A percentile compares a stretch with the other conserved stretches of the same genome.
Conservation (phyloP, 306 rosid genomes). For the Castanea sativa region DNA sequence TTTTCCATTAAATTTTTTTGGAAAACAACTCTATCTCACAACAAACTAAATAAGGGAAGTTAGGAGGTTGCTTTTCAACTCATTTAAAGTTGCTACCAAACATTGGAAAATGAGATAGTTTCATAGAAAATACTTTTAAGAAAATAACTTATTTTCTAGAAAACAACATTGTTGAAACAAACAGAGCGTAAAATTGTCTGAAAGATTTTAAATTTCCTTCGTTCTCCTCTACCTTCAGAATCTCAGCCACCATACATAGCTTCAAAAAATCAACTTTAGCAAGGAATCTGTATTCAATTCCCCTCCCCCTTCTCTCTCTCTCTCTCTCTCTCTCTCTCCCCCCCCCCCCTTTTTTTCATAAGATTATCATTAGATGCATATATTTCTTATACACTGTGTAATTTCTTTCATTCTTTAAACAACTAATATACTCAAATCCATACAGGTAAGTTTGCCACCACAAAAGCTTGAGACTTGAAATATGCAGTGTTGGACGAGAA, state of each 20-base stretch:
- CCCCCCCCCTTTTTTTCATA: too few species aligned
- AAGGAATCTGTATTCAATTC: background rate
- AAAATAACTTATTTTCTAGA: too few species aligned
- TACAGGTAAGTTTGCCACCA: background rate
- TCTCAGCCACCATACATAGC: background rate
- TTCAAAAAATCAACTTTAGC: background rate
- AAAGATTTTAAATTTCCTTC: background rate
- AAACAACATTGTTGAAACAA: too few species aligned
- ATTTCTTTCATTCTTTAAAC: background rate
- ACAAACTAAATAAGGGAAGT: too few species aligned
- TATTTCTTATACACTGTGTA: background rate
- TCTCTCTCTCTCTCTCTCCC: accelerated
- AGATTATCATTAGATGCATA: background rate
- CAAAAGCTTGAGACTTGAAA: background rate
- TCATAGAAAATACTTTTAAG: too few species aligned
- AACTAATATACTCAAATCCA: background rate
- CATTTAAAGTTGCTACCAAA: too few species aligned
- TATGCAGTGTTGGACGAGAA: background rate
- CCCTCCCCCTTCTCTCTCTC: too few species aligned
- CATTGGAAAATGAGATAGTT: too few species aligned
- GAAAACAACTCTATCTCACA: too few species aligned
- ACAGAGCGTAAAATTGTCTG: background rate
- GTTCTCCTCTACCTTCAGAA: background rate
- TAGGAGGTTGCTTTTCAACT: too few species aligned
- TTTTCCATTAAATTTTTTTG: too few species aligned